Evolutionary conservation across 148 eudicot genomes (phyloP).

Genomic region (Silene uniflora): DNA sequence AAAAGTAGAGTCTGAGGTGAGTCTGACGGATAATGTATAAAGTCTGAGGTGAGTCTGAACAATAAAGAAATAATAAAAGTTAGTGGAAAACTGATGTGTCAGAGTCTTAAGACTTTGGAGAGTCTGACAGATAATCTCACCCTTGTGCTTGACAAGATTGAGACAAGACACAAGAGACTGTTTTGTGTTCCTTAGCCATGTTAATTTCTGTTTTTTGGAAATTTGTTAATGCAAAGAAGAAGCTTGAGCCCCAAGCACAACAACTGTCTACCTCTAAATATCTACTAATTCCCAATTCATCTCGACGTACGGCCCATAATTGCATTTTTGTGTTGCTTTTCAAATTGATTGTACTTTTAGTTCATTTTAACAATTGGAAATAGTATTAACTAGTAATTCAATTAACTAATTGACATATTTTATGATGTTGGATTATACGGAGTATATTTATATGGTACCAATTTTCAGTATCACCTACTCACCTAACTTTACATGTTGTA

Average conservation of each 20-base stretch:
- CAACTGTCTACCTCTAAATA: neutral
- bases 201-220: neutral
- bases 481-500: no score
- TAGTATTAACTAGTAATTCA: neutral
- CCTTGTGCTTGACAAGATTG: slow-evolving; percentile 41
- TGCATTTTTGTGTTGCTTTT: neutral
- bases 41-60: no score
- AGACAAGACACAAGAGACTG: slow-evolving; percentile 36
- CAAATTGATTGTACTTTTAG: neutral
- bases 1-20: no score
- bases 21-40: no score
- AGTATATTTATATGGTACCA: no score
- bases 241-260: slow-evolving; percentile 26
- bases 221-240: neutral
- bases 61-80: no score
- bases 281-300: neutral
- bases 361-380: neutral
- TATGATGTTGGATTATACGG: no score
- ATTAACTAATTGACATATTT: neutral
- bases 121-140: no score
- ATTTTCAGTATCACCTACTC: no score
- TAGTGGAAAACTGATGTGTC: no score
- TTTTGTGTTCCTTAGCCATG: slow-evolving; percentile 9
- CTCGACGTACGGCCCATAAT: neutral
- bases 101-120: no score